Conservation (phyloP, 257 asterid genomes). For the Solanum tacnaense region DNA sequence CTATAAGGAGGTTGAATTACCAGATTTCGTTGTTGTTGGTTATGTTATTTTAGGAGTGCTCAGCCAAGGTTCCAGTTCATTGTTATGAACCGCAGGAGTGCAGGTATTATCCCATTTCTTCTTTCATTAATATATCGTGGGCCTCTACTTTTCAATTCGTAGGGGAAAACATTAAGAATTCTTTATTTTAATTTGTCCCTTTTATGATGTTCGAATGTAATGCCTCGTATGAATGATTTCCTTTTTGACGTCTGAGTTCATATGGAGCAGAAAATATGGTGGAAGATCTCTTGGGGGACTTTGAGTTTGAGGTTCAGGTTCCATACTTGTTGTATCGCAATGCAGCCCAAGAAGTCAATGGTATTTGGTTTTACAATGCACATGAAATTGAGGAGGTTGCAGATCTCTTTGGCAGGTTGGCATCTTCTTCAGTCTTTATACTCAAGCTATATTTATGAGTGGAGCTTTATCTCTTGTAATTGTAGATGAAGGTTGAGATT, state of each 20-base stretch:
- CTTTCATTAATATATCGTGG: not conserved
- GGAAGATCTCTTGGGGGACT: constrained; percentile 72
- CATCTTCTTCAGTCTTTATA: not conserved
- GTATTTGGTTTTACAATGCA: constrained; percentile 78
- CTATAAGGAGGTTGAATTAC: not conserved
- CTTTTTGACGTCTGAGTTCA: not conserved
- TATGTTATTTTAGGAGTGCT: constrained; percentile 47
- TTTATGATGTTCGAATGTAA: not conserved
- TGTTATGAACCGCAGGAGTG: constrained; percentile 68
- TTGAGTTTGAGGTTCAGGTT: constrained; percentile 69
- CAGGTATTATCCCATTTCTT: constrained; percentile 35
- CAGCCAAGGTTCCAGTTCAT: constrained; percentile 79
- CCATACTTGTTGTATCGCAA: constrained; percentile 74
- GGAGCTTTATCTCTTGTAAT: not conserved
- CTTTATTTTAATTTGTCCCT: not conserved
- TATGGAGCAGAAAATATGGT: constrained; percentile 53
- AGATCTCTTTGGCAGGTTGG: constrained; percentile 61
- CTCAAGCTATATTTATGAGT: not conserved
- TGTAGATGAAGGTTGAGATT: not conserved
- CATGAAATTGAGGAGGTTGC: constrained; percentile 68
- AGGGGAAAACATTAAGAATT: not conserved
- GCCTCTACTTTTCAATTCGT: not conserved
- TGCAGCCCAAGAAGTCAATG: constrained; percentile 70
- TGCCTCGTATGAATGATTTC: not conserved
- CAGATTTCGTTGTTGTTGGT: not conserved